Evolutionary conservation across 2,329 filamentous ascomycete genomes (phyloP), one percentile per base, ranked within the genome.

Genomic region (Calonectria naviculata): DNA sequence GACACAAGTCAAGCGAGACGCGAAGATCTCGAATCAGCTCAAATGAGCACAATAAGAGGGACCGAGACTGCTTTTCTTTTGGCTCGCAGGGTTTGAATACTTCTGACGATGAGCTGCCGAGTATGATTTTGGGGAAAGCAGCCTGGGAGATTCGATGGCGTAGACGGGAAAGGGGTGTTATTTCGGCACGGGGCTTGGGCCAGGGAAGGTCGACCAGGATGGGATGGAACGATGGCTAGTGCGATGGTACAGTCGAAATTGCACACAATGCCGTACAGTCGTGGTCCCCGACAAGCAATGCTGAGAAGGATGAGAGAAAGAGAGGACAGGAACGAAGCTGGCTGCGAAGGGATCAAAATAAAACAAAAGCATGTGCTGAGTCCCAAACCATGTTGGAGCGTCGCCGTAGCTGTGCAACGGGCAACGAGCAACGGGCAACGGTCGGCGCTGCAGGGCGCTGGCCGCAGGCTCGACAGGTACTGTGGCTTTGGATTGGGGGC

Each of bases 401-500:
- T 66, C 68, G 64, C 66, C 72, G 74, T 79, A 76, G 67, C 75
- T 74, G 75, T 78, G 77, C 77, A 79, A 79, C 77, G 75, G 74
- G 74, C 77, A 78, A 78, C 77, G 70, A 79, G 73, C 76, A 77
- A 78, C 76, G 73, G 71, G 74, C 70, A 78, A 79, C 75, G 75
- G 75, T 60, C 66, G 52, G 63, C 73, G 28, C 49, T 66, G 68
- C 54, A 71, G 72, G 71, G 76, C 61, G 42, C 71, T 68, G 68
- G 63, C 65, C 54, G 46, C 36, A 42, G 41, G 34, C 49, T 65
- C 60, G 47, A 65, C 71, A 68, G 58, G 65, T 42, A 56, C 67
- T 68, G 75, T 74, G 73, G 66, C 68, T 74, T 75, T 66, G 74
- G 74, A 75, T 74, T 75, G 56, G 46, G 29, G 31, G 62, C 61